Conservation (phyloP, 2,329 filamentous ascomycete species). For the Xenoacremonium recifei region DNA sequence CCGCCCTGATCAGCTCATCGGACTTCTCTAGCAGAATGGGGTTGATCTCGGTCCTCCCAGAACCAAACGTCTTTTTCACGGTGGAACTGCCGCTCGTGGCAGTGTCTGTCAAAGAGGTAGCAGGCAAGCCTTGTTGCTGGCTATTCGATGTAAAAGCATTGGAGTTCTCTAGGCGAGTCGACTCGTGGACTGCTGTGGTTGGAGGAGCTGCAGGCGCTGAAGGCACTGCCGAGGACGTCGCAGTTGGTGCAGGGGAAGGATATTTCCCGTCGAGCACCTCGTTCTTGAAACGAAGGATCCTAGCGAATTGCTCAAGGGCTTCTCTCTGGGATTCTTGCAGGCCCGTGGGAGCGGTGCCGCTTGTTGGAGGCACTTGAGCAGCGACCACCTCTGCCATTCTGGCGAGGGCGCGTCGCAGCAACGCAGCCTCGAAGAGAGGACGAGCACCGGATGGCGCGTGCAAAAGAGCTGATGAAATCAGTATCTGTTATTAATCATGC, state of each 20-base stretch:
- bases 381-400: too few relatives aligned
- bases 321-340: too few relatives aligned
- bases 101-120: slow-evolving; percentile 3
- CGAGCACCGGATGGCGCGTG: too few relatives aligned
- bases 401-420: too few relatives aligned
- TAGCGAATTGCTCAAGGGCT: slow-evolving; percentile 69
- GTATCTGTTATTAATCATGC: too few relatives aligned
- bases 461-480: too few relatives aligned
- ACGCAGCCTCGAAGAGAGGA: too few relatives aligned
- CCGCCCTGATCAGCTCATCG: slow-evolving; percentile 77
- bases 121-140: slow-evolving; percentile 23
- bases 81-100: slow-evolving; percentile 25
- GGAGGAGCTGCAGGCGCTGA: too few relatives aligned
- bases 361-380: too few relatives aligned
- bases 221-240: too few relatives aligned
- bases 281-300: slow-evolving; percentile 79
- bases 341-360: too few relatives aligned
- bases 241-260: slow-evolving; percentile 27
- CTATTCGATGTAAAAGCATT: slow-evolving; percentile 36
- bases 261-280: slow-evolving; percentile 76
- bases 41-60: slow-evolving; percentile 67
- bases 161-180: slow-evolving; percentile 26
- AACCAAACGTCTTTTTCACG: slow-evolving; percentile 38
- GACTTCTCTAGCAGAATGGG: slow-evolving; percentile 85
- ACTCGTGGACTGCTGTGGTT: slow-evolving; percentile 11